These are phyloP conservation scores for Xylaria intraflava DNA, from an alignment of 495 filamentous ascomycete genomes.

Conservation along the genomic window DNA sequence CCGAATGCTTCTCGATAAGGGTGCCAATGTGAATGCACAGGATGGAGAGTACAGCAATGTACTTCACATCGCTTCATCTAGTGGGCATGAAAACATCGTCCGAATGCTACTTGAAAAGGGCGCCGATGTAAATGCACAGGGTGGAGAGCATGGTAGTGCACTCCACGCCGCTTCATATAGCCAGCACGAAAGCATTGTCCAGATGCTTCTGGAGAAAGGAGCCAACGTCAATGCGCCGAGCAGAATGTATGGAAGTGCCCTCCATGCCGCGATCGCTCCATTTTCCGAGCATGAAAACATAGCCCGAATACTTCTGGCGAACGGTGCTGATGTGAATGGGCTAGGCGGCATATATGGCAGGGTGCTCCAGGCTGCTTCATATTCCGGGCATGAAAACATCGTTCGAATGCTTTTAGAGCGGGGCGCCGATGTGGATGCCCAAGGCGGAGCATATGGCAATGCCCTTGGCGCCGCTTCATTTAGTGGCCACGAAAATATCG, in stretches of 20 bases:
- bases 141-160: too few species aligned
- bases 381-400: too few species aligned
- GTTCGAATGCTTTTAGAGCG: slow-evolving; percentile 24
- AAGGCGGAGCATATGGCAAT: slow-evolving; percentile 14
- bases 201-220: too few species aligned
- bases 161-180: too few species aligned
- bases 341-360: slow-evolving; percentile 6
- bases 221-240: neutral
- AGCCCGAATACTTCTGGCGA: slow-evolving; percentile 19
- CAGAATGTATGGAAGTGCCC: too few species aligned
- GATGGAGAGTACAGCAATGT: slow-evolving; percentile 12
- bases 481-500: slow-evolving; percentile 1
- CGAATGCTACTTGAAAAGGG: slow-evolving; percentile 4
- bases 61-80: slow-evolving; percentile 16
- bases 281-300: neutral
- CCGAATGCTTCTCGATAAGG: slow-evolving; percentile 15
- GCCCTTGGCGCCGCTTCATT: slow-evolving; percentile 9
- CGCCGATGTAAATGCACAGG: too few species aligned
- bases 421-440: slow-evolving; percentile 17
- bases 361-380: slow-evolving; percentile 13
- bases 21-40: neutral
- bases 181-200: too few species aligned
- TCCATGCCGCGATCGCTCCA: too few species aligned
- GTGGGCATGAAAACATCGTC: slow-evolving; percentile 5
- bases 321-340: slow-evolving; percentile 25